phyloP scores from a whole-genome alignment of 257 asterid species.

The Cinchona pubescens region DNA sequence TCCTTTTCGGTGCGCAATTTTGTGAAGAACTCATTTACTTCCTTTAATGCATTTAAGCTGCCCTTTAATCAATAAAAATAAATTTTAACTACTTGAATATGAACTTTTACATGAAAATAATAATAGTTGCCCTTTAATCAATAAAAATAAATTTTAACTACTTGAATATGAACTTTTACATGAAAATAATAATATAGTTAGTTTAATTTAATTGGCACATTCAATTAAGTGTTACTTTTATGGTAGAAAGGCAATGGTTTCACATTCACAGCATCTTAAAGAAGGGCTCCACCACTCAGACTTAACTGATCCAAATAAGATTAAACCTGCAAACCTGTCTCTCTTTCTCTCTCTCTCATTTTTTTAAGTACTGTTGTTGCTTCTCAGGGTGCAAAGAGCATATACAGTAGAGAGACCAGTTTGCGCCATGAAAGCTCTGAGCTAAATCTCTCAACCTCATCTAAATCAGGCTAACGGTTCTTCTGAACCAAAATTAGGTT shows the following conservation, averaged over 20 bases:
- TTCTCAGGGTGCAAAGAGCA: constrained; percentile 54
- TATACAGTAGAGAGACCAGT: constrained; percentile 39
- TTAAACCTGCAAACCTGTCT: too few relatives aligned
- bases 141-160: too few relatives aligned
- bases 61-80: not conserved
- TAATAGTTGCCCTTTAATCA: not conserved
- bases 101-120: too few relatives aligned
- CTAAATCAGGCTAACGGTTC: constrained; percentile 20
- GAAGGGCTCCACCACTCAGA: too few relatives aligned
- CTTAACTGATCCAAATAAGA: too few relatives aligned
- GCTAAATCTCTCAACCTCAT: constrained; percentile 16
- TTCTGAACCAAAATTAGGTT: not conserved
- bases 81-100: too few relatives aligned
- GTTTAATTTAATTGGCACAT: not conserved
- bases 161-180: too few relatives aligned
- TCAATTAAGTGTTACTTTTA: not conserved
- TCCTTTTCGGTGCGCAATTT: not conserved
- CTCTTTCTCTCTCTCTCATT: too few relatives aligned
- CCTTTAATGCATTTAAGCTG: too few relatives aligned
- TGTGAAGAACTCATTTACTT: not conserved
- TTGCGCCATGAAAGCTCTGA: constrained; percentile 36
- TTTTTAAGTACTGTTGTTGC: constrained; percentile 1
- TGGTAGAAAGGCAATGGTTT: not conserved
- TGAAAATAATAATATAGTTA: not conserved
- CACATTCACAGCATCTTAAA: not conserved